Conservation (phyloP, 352 stramenopile genomes). For the Phytophthora meadii region DNA sequence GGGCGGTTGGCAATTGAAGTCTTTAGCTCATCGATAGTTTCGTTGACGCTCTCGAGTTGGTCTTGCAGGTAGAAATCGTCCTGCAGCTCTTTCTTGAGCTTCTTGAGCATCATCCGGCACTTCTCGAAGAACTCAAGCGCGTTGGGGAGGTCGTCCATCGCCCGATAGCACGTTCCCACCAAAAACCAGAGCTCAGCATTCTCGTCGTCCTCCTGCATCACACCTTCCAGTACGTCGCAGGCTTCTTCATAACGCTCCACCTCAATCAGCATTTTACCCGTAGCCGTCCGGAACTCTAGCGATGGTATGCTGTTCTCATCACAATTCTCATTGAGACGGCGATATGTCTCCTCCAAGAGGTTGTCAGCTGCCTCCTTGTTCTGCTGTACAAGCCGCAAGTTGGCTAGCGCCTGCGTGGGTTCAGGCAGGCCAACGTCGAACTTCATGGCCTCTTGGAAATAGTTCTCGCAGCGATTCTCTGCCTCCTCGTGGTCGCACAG, state of each 20-base stretch:
- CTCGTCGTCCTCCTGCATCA: slow-evolving; percentile 91
- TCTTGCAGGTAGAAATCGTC: slow-evolving; percentile 79
- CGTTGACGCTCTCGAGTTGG: slow-evolving; percentile 81
- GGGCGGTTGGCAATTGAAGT: slow-evolving; percentile 64
- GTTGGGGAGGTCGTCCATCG: slow-evolving; percentile 81
- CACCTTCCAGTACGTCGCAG: slow-evolving; percentile 81
- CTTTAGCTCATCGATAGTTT: slow-evolving; percentile 65
- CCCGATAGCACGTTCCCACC: slow-evolving; percentile 87
- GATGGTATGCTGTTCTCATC: slow-evolving; percentile 78
- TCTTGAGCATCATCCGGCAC: slow-evolving; percentile 78
- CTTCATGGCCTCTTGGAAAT: slow-evolving; percentile 90
- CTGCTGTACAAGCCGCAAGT: slow-evolving; percentile 94
- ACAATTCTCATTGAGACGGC: slow-evolving; percentile 84
- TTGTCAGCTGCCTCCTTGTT: slow-evolving; percentile 88
- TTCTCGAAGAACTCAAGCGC: slow-evolving; percentile 90
- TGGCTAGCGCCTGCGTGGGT: slow-evolving; percentile 95
- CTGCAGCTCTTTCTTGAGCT: slow-evolving; percentile 78
- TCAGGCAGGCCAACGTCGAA: slow-evolving; percentile 92
- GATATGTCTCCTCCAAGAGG: slow-evolving; percentile 93
- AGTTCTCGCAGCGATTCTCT: slow-evolving; percentile 92
- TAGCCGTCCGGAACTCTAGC: slow-evolving; percentile 86
- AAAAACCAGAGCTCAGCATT: slow-evolving; percentile 92
- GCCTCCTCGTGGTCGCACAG: slow-evolving; percentile 94
- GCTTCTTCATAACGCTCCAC: slow-evolving; percentile 86
- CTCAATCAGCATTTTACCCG: slow-evolving; percentile 88